These are phyloP conservation scores for Calonectria pauciramosa DNA, from an alignment of 2,329 filamentous ascomycete species.

Conservation along the genomic window DNA sequence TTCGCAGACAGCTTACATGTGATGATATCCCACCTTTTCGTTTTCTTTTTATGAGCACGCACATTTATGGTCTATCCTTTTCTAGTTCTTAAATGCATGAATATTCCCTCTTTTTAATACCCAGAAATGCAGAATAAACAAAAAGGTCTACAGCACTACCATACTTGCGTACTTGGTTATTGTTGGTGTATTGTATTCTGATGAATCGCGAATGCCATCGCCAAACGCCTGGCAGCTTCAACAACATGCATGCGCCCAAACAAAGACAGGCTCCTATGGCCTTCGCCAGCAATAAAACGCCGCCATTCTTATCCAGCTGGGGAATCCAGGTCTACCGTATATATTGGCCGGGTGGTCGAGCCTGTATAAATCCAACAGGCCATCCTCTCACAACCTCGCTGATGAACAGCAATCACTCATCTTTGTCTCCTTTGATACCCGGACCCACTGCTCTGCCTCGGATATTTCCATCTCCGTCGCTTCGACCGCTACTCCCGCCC, in stretches of 20 bases:
- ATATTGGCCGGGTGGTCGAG: background rate
- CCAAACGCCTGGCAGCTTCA: conserved; percentile 41
- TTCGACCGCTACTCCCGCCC: conserved; percentile 52
- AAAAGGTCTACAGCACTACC: conserved; percentile 2
- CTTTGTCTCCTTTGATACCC: conserved; percentile 50
- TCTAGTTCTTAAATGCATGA: background rate
- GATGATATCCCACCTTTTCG: background rate
- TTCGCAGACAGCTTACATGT: background rate
- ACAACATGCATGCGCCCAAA: conserved; percentile 33
- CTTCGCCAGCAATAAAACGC: conserved; percentile 27
- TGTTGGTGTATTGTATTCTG: conserved; percentile 32
- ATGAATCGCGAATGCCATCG: conserved; percentile 39
- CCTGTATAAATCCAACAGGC: background rate
- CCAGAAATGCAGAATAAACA: background rate
- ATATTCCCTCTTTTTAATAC: background rate
- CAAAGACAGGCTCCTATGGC: background rate
- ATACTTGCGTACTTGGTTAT: background rate
- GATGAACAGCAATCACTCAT: conserved; percentile 15
- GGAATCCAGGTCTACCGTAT: conserved; percentile 3
- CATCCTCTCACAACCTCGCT: background rate
- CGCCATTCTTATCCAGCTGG: conserved; percentile 25
- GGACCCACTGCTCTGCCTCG: conserved; percentile 53
- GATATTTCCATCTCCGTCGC: conserved; percentile 53
- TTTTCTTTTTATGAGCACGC: background rate
- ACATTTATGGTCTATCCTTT: background rate